Conservation (phyloP, 768 basidiomycete genomes). For the Suillus sp. region DNA sequence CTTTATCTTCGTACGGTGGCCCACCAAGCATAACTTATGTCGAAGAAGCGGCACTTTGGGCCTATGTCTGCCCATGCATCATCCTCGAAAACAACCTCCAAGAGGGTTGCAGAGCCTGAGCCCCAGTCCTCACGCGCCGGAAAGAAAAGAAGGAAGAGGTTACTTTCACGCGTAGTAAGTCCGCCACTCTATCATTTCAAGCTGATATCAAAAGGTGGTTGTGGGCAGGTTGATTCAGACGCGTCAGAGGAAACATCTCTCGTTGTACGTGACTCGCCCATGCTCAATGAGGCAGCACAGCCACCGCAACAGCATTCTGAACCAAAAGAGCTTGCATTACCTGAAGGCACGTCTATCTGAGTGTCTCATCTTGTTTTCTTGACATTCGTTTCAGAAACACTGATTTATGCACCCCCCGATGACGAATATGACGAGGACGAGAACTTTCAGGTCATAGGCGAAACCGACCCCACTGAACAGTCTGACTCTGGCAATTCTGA, state of each 20-base stretch:
- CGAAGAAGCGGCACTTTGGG: constrained; percentile 3
- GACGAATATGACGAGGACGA: constrained; percentile 42
- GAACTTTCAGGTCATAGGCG: constrained; percentile 46
- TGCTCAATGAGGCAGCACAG: not conserved
- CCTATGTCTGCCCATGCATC: not conserved
- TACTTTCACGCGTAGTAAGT: constrained; percentile 6
- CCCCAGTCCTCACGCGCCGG: not conserved
- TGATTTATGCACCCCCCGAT: constrained; percentile 23
- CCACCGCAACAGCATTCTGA: not conserved
- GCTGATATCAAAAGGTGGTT: not conserved
- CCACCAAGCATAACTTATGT: constrained; percentile 1
- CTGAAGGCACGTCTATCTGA: not conserved
- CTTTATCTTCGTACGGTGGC: constrained; percentile 1
- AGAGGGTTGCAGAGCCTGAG: constrained; percentile 1
- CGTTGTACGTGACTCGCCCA: not conserved
- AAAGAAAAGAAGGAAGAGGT: constrained; percentile 5
- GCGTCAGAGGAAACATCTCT: not conserved
- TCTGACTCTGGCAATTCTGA: constrained; percentile 32
- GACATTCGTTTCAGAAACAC: not conserved
- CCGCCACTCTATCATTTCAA: not conserved
- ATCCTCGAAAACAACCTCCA: not conserved
- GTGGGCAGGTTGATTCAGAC: constrained; percentile 1
- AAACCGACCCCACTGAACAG: constrained; percentile 34
- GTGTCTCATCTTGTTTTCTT: not conserved
- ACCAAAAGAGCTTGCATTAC: not conserved